Evolutionary conservation across 352 stramenopile genomes (phyloP).

Genomic region (Pythium angustatum): DNA sequence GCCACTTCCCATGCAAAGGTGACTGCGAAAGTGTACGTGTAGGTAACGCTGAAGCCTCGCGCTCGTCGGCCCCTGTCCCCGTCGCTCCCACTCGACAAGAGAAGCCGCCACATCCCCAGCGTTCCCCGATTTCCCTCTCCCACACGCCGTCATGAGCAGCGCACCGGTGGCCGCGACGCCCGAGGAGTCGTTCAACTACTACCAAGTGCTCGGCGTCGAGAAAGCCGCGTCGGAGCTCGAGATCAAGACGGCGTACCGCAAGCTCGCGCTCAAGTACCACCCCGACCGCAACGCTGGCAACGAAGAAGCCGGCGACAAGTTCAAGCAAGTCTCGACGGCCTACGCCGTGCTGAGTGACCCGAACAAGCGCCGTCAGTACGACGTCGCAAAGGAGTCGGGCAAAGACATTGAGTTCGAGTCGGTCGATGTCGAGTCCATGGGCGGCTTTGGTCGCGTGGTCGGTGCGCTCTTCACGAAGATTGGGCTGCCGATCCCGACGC

Average conservation of each 20-base stretch:
- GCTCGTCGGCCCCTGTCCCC: neutral
- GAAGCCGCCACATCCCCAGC: neutral
- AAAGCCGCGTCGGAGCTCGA: constrained; percentile 87
- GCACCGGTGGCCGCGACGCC: constrained; percentile 42
- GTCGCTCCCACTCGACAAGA: neutral
- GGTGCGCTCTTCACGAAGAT: constrained; percentile 89
- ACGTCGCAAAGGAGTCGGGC: constrained; percentile 68
- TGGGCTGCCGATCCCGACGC: constrained; percentile 85
- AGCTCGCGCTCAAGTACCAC: constrained; percentile 90
- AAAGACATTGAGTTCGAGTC: constrained; percentile 82
- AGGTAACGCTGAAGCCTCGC: constrained; percentile 13
- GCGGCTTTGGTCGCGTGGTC: constrained; percentile 78
- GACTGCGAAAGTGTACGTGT: constrained; percentile 25
- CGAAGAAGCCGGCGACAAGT: constrained; percentile 75
- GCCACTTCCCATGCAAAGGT: constrained; percentile 7
- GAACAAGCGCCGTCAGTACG: constrained; percentile 87
- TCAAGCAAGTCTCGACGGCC: constrained; percentile 84
- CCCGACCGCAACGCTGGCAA: constrained; percentile 86
- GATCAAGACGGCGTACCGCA: constrained; percentile 89
- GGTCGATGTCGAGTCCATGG: constrained; percentile 85
- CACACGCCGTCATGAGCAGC: constrained; percentile 40
- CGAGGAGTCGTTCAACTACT: constrained; percentile 73
- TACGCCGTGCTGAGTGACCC: constrained; percentile 86
- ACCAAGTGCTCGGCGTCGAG: constrained; percentile 88
- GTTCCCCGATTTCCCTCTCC: neutral